Evolutionary conservation across 805 yeast species (phyloP), one percentile per base, ranked within the genome.

Genomic region (Candida verbasci): DNA sequence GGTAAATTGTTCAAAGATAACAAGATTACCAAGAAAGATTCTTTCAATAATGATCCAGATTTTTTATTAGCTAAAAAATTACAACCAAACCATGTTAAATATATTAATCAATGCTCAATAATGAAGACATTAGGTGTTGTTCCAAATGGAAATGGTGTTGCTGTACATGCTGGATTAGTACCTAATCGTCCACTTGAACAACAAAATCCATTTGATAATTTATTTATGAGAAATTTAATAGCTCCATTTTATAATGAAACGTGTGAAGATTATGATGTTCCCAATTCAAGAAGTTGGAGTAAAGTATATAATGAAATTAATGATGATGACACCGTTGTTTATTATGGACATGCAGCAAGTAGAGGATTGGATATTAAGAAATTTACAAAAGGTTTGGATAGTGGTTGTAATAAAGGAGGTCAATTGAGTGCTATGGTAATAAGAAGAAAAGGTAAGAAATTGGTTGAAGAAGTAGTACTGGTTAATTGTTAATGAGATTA

Each of bases 271-370:
- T 63, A 71, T 8, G 44, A 41, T 17, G 57, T 43, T 18, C 44
- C 44, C 3, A 54, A 59, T 27, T 62, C 68, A 4, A 70, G 76
- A 11, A 52, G 66, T 12, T 81, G 88, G 87, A 70, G 74, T 32
- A 72, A 72, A 44, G 47, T 75, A 12, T 81, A 78, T 75, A 73
- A 75, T 44, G 45, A 52, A 29, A n/a, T 47, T 48, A 24, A 55
- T 59, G 27, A 58, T 51, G 37, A 46, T 40, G 53, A 57, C 47
- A 31, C 64, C 35, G 28, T 35, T 12, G 63, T 71, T 16, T 78
- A 76, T 49, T 89, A 89, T 53, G 97, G 97, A 1, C 97, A 89
- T 53, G 94, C 86, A 53, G 94, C 97, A 3, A 68, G 77, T 38
- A 65, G 80, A 37, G 96, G 96, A 1, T 70, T 88, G 34, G 77